Evolutionary conservation across 148 eudicot species (phyloP), one percentile per base, ranked within the genome.

Genomic region (Silene conica): DNA sequence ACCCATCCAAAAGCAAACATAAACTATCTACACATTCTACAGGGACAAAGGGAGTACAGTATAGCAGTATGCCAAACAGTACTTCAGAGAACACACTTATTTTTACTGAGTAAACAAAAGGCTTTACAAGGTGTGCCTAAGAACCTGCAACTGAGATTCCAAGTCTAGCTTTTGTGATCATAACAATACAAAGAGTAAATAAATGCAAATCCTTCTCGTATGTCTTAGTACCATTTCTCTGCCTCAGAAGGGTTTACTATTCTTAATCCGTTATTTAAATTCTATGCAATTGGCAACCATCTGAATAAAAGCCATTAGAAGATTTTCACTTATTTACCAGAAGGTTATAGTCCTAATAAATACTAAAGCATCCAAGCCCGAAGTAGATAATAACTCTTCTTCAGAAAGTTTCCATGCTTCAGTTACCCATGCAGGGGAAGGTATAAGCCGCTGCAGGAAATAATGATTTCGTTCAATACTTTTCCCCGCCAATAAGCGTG

Each of bases 351-450:
- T 82, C 79, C 93, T 85, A 79, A 84, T 82, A 52, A 91, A 91
- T 56, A 87, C 91, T 3, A 91, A 89, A 63, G 87, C 96, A 83
- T 91, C 96, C 86, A 91, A 82, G 64, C 96, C 96, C n/a, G 91
- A 86, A 63, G 79, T 80, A 19, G 90, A 63, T 64, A 91, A 85
- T 69, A 91, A 64, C 6, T 91, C 91, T 4, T 87, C 87, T 77
- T 91, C 91, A 16, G 89, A 81, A 71, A 81, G 82, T 60, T 82
- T 70, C 93, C 91, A 91, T 74, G 93, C 93, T 70, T 70, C 67
- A 78, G 57, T 84, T 46, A 91, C 74, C 96, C 96, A 91, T n/a
- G 83, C 87, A 75, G 88, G 81, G 23, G 82, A 74, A 75, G 96
- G 96, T 65, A 91, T 58, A 14, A 91, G 76, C 71, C 87, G 78